Evolutionary conservation across 2,329 filamentous ascomycete species (phyloP), one percentile per base, ranked within the genome.

Genomic region (Celoporthe dispersa): DNA sequence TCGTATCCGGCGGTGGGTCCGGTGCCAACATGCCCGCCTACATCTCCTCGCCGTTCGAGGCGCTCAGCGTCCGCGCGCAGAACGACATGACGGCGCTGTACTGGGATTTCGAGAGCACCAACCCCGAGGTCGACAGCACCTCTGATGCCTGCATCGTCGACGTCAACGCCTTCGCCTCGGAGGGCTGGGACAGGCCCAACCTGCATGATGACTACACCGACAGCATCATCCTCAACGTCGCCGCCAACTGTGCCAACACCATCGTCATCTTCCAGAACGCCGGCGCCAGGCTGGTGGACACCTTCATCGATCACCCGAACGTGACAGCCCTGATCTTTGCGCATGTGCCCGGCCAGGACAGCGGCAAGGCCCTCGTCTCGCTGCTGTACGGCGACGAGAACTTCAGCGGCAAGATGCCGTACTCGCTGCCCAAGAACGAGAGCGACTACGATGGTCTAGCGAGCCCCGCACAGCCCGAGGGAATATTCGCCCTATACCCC

Each of bases 81-180:
- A 77, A 84, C n/a, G 87, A 90, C 63, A 81, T 81, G 35, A 88
- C 86, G 0, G 81, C 81, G 0, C 74, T 90, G 1, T 84, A 84
- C 75, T 87, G 84, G 81, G 88, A 90, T 75, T 85, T 88, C 71
- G 76, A 78, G 16, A 82, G 79, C 1, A 75, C 77, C 0, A 78
- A 82, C 2, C 86, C 87, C 0, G 74, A 79, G 9, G 84, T 89
- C 2, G 80, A 84, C 60, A 74, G 80, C 2, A 76, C 68, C 1
- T 83, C 85, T 1, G 86, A 94, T 75, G 84, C 92, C 6, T 96
- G 93, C 72, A 80, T 91, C 2, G 87, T 91, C 0, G 86, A 91
- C 73, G 86, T 87, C 73, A 91, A 91, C 76, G 85, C 83, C 3
- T 92, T 91, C 78, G 88, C 91, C 0, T 89, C 91, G 0, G 93